Conservation (phyloP, 768 basidiomycete genomes). For the Xerocomus potaroensis region DNA sequence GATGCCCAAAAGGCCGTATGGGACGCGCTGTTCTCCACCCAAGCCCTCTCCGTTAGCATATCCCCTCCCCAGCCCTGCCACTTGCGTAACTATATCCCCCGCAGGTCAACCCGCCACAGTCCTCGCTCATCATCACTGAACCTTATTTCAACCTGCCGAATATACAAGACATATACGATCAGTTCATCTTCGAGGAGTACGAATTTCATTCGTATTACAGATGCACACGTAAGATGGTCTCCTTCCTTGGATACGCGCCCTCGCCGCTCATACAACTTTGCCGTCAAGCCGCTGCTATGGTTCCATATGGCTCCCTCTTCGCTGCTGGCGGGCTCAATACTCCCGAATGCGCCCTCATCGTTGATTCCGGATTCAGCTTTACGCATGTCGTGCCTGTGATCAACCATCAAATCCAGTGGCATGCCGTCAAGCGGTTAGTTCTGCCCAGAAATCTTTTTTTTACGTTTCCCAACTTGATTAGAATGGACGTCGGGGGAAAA, state of each 20-base stretch:
- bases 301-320: slow-evolving; percentile 75
- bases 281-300: slow-evolving; percentile 67
- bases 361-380: slow-evolving; percentile 93
- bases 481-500: slow-evolving; percentile 94
- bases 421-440: slow-evolving; percentile 72
- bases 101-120: slow-evolving; percentile 69
- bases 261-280: slow-evolving; percentile 16
- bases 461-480: slow-evolving; percentile 32
- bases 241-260: slow-evolving; percentile 17
- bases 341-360: slow-evolving; percentile 76
- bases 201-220: slow-evolving; percentile 83
- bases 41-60: slow-evolving; percentile 56
- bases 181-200: slow-evolving; percentile 96
- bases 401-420: slow-evolving; percentile 69
- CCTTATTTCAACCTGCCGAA: slow-evolving; percentile 93
- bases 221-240: slow-evolving; percentile 65
- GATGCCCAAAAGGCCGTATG: slow-evolving; percentile 92
- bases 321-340: slow-evolving; percentile 40
- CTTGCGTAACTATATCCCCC: slow-evolving; percentile 7
- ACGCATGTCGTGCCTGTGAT: slow-evolving; percentile 88
- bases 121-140: slow-evolving; percentile 84
- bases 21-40: slow-evolving; percentile 82
- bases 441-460: slow-evolving; percentile 9
- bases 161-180: slow-evolving; percentile 89
- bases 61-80: not conserved